phyloP scores from a whole-genome alignment of 164 flowering plant genomes.

The Macadamia integrifolia region DNA sequence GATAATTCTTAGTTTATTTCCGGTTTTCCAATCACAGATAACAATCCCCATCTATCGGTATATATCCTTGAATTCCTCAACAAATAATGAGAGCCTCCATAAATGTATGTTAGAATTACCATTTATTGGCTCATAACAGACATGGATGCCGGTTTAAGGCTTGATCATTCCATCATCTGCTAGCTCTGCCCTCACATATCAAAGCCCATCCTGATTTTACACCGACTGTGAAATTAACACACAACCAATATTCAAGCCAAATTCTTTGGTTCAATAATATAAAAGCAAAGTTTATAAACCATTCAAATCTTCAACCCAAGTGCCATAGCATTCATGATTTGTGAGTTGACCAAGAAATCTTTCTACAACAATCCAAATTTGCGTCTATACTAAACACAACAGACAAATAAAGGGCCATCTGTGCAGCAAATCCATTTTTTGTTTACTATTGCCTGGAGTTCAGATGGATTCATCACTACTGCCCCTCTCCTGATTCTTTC shows the following conservation, averaged over 20 bases:
- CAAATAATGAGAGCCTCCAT: too few relatives aligned
- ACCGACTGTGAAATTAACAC: too few relatives aligned
- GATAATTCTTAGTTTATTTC: too few relatives aligned
- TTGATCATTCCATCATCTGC: too few relatives aligned
- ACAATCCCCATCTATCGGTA: too few relatives aligned
- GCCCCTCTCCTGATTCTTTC: conserved; percentile 29
- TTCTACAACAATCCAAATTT: conserved; percentile 20
- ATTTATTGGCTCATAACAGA: too few relatives aligned
- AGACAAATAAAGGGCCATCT: conserved; percentile 14
- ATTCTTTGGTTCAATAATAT: not conserved
- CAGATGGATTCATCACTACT: conserved; percentile 3
- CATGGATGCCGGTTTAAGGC: too few relatives aligned
- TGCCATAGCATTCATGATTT: conserved; percentile 1
- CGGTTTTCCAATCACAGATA: too few relatives aligned
- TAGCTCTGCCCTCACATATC: too few relatives aligned
- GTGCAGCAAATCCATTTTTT: not conserved
- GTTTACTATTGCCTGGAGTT: not conserved
- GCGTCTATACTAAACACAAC: conserved; percentile 8
- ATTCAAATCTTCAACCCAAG: conserved; percentile 14
- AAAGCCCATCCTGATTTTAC: too few relatives aligned
- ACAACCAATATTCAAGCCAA: not conserved
- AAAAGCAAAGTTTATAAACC: conserved; percentile 10
- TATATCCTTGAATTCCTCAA: too few relatives aligned
- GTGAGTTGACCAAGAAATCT: conserved; percentile 10
- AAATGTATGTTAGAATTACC: too few relatives aligned